phyloP scores from a whole-genome alignment of 1,284 basidiomycete genomes.

The Irpex rosettiformis region DNA sequence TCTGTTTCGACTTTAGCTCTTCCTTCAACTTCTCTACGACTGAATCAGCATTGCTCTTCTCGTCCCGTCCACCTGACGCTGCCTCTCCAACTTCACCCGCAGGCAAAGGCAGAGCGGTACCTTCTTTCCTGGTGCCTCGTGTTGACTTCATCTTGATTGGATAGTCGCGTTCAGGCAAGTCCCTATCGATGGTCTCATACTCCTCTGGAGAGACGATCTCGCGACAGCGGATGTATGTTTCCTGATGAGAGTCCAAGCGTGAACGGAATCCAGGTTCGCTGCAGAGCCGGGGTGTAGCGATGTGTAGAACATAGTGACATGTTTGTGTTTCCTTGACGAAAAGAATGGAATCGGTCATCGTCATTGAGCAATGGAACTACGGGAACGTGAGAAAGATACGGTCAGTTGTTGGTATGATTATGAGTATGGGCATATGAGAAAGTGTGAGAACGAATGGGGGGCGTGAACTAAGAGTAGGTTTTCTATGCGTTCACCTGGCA shows the following conservation, averaged over 20 bases:
- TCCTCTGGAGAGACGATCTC: slow-evolving; percentile 52
- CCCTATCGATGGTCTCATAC: slow-evolving; percentile 28
- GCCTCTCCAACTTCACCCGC: background rate
- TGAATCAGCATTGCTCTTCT: background rate
- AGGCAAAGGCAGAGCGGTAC: slow-evolving; percentile 40
- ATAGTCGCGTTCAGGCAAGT: slow-evolving; percentile 47
- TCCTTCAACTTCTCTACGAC: slow-evolving; percentile 9
- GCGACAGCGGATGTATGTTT: slow-evolving; percentile 70
- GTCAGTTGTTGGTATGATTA: background rate
- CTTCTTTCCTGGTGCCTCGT: slow-evolving; percentile 32
- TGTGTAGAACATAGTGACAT: slow-evolving; percentile 87
- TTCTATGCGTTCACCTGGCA: background rate
- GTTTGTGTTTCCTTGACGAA: slow-evolving; percentile 91
- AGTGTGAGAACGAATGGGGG: background rate
- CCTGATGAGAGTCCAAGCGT: slow-evolving; percentile 57
- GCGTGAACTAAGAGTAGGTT: background rate
- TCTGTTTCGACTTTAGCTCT: slow-evolving; percentile 16
- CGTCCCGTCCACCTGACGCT: background rate
- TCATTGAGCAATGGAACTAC: slow-evolving; percentile 93
- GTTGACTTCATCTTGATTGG: slow-evolving; percentile 46
- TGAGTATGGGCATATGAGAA: background rate
- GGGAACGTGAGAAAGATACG: background rate
- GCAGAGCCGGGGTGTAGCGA: slow-evolving; percentile 91
- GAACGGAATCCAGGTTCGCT: slow-evolving; percentile 88
- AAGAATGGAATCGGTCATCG: slow-evolving; percentile 80